Evolutionary conservation across 805 yeast genomes (phyloP), one percentile per base, ranked within the genome.

Genomic region (Barnettozyma siamensis): DNA sequence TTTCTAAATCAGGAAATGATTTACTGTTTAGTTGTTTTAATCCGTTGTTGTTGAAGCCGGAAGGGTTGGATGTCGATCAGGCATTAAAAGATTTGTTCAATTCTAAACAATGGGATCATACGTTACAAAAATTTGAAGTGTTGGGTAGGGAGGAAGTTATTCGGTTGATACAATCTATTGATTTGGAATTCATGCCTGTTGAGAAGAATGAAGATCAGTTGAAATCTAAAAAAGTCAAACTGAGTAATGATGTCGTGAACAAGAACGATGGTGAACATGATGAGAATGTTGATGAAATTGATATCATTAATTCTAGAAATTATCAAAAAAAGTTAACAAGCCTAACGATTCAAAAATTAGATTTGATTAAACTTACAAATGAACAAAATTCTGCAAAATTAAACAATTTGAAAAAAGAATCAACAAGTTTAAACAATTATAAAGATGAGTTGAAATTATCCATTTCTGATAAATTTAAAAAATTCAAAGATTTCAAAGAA

Each of bases 391-490:
- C 50, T 10, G 37, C 35, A 9, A 35, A 48, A 5, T 38, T 72
- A 7, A 37, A 44, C 8, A 43, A 48, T 2, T 45, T 64, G n/a
- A 63, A 67, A 40, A 28, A 53, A 1, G 57, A 58, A 37, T 71
- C 72, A 30, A 70, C 75, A 4, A 43, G 55, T 11, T 56, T 70
- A 33, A 76, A 73, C 43, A 43, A 55, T 20, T 36, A 51, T 7
- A 46, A 71, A 18, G 81, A 76, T 50, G 53, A 49, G 3, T 49
- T 59, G 33, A 68, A 70, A 49, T 54, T 46, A 2, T 55, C 59
- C 26, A 67, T 72, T 20, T 80, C 75, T 3, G 58, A 55, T 2
- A 41, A 54, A 10, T 76, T 69, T 51, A 69, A 70, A 37, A 55
- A 46, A 7, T 40, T 44, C 3, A 31, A 45, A 24, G 39, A 33